Base-by-base conservation (phyloP, 1,284 basidiomycete species). In the Ceratobasidium theobromae region DNA sequence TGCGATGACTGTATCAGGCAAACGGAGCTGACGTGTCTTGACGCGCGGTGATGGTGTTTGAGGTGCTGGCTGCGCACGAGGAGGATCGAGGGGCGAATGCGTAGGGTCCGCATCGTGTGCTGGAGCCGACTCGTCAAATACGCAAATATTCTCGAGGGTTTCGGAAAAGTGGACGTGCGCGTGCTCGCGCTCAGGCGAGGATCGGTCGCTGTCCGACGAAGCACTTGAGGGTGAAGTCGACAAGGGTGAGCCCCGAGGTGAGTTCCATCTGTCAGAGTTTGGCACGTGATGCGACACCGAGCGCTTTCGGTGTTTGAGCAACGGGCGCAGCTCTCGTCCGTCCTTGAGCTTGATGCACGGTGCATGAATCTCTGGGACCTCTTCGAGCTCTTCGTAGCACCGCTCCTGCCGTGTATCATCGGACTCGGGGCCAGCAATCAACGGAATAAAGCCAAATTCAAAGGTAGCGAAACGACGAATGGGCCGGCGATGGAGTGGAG, bases 331-430 rank as follows among this genome's bases (percentile, higher is more conserved):
- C 57, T 62, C 57, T 28, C 57, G 57, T 6, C 57, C 57, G 46
- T 62, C 57, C 45, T 62, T 62, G 57, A 62, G 57, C 23, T 49
- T 62, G 23, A 62, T 33, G 57, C 57, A 51, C n/a, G 57, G 57
- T 0, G 45, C 27, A 2, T 30, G 45, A 25, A 40, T 45, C 12
- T 62, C 32, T 18, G 57, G 57, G 16, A 49, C 57, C 23, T 62
- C 57, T 27, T 62, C 57, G 11, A 62, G 57, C 33, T 62, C 57
- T 27, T 62, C 57, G 46, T 62, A 62, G 46, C 57, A 62, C 27
- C 33, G 30, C 25, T 62, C 32, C 2, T 1, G 4, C 27, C 40
- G 38, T 43, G 28, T 16, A 2, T 38, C n/a, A 16, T 32, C 28
- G 5, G 33, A 11, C 23, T 49, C 30, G 11, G 32, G 12, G n/a